These are phyloP conservation scores for Cladosporium sphaerospermum DNA, from an alignment of 2,329 filamentous ascomycete species.

Conservation along the genomic window DNA sequence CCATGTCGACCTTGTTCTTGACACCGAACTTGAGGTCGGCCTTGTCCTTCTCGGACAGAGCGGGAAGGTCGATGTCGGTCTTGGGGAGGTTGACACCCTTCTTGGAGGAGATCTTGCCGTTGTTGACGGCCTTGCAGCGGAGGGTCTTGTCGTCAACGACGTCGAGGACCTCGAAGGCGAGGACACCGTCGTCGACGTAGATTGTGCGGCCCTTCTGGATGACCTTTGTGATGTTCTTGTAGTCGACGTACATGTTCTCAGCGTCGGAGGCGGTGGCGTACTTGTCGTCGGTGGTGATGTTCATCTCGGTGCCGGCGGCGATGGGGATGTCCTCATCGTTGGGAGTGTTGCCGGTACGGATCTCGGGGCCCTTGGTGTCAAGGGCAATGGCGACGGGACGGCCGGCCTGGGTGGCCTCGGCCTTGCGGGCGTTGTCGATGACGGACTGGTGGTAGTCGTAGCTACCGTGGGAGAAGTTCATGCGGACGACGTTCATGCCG, in stretches of 20 bases:
- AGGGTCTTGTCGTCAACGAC: slow-evolving; percentile 85
- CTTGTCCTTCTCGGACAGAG: slow-evolving; percentile 97
- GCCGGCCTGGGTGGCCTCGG: slow-evolving; percentile 69
- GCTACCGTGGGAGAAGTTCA: slow-evolving; percentile 97
- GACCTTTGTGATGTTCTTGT: slow-evolving; percentile 99
- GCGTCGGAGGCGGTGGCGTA: slow-evolving; percentile 80
- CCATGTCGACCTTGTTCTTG: slow-evolving; percentile 98
- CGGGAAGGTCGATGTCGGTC: slow-evolving; percentile 95
- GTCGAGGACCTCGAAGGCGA: slow-evolving; percentile 89
- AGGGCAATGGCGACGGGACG: slow-evolving; percentile 94
- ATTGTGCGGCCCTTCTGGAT: slow-evolving; percentile 86
- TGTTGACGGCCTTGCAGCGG: slow-evolving; percentile 83
- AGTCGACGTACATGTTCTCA: slow-evolving; percentile 98
- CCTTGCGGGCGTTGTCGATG: slow-evolving; percentile 88
- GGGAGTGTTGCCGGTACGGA: slow-evolving; percentile 71
- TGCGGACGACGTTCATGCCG: slow-evolving; percentile 96
- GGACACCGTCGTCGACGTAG: slow-evolving; percentile 97
- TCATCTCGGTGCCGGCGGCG: slow-evolving; percentile 73
- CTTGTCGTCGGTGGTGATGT: slow-evolving; percentile 93
- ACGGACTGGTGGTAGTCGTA: slow-evolving; percentile 98
- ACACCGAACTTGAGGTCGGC: slow-evolving; percentile 89
- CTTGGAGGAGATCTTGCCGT: slow-evolving; percentile 96
- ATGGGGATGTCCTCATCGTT: slow-evolving; percentile 74
- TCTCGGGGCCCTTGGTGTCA: slow-evolving; percentile 77
- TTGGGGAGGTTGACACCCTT: slow-evolving; percentile 99